A percentile compares a stretch with the other conserved stretches of the same genome.
These are phyloP conservation scores for Perkinsus chesapeaki DNA, from an alignment of 169 alveolate species.

Conservation along the genomic window DNA sequence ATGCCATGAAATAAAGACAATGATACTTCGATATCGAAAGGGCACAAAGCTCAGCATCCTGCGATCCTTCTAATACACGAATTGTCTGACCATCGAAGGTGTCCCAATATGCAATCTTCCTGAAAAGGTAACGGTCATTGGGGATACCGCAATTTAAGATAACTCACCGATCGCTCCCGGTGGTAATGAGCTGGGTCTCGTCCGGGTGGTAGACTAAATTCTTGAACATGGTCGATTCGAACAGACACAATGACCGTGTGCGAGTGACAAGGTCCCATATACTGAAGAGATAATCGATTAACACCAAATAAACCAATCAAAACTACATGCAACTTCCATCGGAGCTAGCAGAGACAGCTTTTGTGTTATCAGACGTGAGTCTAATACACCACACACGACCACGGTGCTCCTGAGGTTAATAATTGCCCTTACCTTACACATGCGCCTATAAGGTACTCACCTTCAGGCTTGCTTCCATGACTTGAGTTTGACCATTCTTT, in stretches of 20 bases:
- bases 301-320: neutral
- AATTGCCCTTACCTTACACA: neutral
- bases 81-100: slow-evolving; percentile 78
- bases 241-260: slow-evolving; percentile 67
- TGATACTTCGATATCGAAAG: slow-evolving; percentile 54
- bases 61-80: slow-evolving; percentile 76
- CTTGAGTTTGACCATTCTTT: slow-evolving; percentile 49
- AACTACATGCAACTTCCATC: neutral
- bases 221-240: slow-evolving; percentile 78
- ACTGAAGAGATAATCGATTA: neutral
- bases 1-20: neutral
- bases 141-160: neutral
- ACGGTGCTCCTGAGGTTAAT: slow-evolving; percentile 58
- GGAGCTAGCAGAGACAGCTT: slow-evolving; percentile 9
- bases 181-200: slow-evolving; percentile 76
- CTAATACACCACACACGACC: slow-evolving; percentile 67
- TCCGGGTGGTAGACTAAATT: slow-evolving; percentile 78
- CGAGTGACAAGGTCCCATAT: neutral
- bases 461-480: slow-evolving; percentile 72
- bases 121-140: neutral
- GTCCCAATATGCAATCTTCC: slow-evolving; percentile 73
- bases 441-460: neutral
- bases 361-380: slow-evolving; percentile 23
- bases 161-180: slow-evolving; percentile 74
- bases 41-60: slow-evolving; percentile 73